A percentile compares a stretch with the other conserved stretches of the same genome.
These are phyloP conservation scores for Mercurialis annua DNA, from an alignment of 345 rosid species.

Conservation along the genomic window DNA sequence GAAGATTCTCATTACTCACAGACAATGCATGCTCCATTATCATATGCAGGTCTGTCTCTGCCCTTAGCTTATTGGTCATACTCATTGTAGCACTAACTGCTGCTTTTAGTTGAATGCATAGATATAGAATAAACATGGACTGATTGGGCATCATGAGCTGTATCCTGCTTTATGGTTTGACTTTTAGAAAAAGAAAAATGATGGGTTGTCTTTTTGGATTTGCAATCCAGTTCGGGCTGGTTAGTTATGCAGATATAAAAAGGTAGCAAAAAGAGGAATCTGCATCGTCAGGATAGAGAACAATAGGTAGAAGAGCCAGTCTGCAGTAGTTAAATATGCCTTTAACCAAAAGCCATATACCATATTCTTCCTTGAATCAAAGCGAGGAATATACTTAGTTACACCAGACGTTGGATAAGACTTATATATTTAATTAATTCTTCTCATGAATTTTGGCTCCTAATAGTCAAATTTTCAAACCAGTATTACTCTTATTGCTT, in stretches of 20 bases:
- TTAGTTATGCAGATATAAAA: not conserved
- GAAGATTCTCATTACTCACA: constrained; percentile 89
- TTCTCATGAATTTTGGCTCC: not conserved
- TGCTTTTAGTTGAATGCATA: not conserved
- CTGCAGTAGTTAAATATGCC: not conserved
- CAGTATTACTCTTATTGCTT: too few relatives aligned
- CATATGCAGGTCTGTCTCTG: constrained; percentile 73
- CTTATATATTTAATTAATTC: not conserved
- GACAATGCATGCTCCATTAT: constrained; percentile 73
- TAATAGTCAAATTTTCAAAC: not conserved
- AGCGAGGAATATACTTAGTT: not conserved
- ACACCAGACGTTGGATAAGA: not conserved
- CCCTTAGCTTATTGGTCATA: constrained; percentile 7
- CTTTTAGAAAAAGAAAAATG: not conserved
- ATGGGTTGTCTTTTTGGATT: not conserved
- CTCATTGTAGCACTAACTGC: constrained; percentile 1
- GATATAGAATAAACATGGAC: not conserved
- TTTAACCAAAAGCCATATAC: not conserved
- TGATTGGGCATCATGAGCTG: not conserved
- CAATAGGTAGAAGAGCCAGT: not conserved
- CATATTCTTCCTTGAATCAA: not conserved
- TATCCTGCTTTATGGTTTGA: not conserved
- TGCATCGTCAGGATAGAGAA: not conserved
- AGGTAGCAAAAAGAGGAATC: not conserved
- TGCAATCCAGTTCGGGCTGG: not conserved